Base-by-base conservation (phyloP, 352 stramenopile genomes). In the Elongisporangium prolatum region DNA sequence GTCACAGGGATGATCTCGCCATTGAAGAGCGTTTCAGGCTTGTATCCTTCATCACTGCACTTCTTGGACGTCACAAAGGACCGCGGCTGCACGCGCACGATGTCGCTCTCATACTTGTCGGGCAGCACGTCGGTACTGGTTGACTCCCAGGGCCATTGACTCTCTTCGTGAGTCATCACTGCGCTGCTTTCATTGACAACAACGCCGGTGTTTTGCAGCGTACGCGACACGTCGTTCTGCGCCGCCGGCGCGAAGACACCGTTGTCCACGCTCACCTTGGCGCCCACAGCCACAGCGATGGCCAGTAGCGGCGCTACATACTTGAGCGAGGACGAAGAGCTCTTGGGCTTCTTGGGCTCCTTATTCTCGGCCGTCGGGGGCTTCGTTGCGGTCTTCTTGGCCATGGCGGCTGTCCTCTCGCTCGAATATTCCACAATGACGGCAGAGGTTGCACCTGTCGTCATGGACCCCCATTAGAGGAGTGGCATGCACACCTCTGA, bases 41-140 rank as follows among this genome's bases (percentile, higher is more conserved):
- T 57, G 65, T 72, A 84, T 16, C 48, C 47, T 0, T 68, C 56
- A 56, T 84, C 77, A 1, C 16, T 57, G 58, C 81, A 91, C 52
- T 49, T 59, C 25, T 68, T 56, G 9, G 59, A 64, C 9, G 61
- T 69, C 50, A 83, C 53, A 28, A 88, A 20, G 37, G 66, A 58
- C 9, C 81, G 80, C 44, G 71, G 56, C 20, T 71, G 55, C 18
- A 86, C 63, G 10, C 65, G 40, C 22, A 87, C 68, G 24, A 89
- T 37, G 53, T 84, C 60, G 49, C 76, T 82, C 57, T 67, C 64
- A 64, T 92, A 92, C 67, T 91, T 91, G 74, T 74, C 52, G 5
- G 74, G 65, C 47, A 83, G 53, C 14, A 65, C 48, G 3, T 65
- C 8, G 18, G 34, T 44, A 28, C 48, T 52, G 20, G 20, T 52